Evolutionary conservation across 2,329 filamentous ascomycete species (phyloP).

Genomic region (Aspergillus clavatus): DNA sequence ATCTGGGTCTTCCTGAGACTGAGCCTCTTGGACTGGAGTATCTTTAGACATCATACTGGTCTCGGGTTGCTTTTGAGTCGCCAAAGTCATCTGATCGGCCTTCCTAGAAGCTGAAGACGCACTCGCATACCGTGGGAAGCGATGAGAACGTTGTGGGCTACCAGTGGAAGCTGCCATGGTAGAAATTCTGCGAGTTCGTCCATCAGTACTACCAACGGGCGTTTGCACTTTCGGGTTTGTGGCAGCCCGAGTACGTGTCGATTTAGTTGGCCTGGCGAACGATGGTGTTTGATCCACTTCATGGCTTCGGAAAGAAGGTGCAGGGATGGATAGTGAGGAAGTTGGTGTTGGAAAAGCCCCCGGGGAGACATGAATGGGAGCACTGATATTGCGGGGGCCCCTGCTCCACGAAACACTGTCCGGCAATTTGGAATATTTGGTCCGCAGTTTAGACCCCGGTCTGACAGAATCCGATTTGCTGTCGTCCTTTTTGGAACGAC

Average conservation of each 20-base stretch:
- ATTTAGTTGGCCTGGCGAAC: slow-evolving; percentile 15
- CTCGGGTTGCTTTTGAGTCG: not conserved
- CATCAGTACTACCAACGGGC: slow-evolving; percentile 1
- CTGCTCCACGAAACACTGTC: slow-evolving; percentile 11
- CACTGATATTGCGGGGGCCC: slow-evolving; percentile 8
- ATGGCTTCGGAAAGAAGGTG: not conserved
- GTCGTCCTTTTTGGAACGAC: slow-evolving; percentile 1
- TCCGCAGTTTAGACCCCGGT: slow-evolving; percentile 1
- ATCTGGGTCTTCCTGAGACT: not conserved
- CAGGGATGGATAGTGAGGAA: slow-evolving; percentile 1
- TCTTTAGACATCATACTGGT: not conserved
- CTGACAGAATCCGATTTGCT: slow-evolving; percentile 4
- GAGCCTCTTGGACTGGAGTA: too few species aligned
- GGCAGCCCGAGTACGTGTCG: slow-evolving; percentile 14
- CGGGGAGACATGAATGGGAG: not conserved
- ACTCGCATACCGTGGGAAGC: not conserved
- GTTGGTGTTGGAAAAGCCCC: not conserved
- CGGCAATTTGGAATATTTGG: slow-evolving; percentile 9
- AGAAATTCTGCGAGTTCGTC: slow-evolving; percentile 7
- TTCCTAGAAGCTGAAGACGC: not conserved
- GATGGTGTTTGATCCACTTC: slow-evolving; percentile 10
- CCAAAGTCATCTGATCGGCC: not conserved
- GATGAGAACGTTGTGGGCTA: slow-evolving; percentile 11
- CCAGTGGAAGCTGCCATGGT: slow-evolving; percentile 14
- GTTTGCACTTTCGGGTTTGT: not conserved